Percentiles rank a stretch among this genome's conserved stretches.
Conservation (phyloP, 1,284 basidiomycete species). For the Athelia sp. region DNA sequence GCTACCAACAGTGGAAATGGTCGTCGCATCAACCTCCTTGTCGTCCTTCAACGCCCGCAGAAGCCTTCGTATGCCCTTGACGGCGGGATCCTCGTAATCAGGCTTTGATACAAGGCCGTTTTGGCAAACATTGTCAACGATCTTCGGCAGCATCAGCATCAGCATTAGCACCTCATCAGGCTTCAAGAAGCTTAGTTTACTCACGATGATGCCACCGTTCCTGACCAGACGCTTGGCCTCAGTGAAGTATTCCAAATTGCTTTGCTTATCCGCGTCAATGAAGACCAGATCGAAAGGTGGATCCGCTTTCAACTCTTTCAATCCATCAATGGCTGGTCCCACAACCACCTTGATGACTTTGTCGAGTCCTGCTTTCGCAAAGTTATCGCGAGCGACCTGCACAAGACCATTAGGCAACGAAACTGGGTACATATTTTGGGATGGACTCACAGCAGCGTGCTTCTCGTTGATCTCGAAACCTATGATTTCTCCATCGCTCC, state of each 20-base stretch:
- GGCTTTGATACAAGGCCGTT: not conserved
- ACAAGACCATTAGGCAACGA: not conserved
- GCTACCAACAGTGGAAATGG: conserved; percentile 19
- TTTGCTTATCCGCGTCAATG: conserved; percentile 25
- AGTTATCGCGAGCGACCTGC: conserved; percentile 22
- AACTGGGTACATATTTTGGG: conserved; percentile 2
- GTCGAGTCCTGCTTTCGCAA: conserved; percentile 17
- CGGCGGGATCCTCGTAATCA: not conserved
- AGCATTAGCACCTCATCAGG: not conserved
- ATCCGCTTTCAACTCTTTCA: conserved; percentile 16
- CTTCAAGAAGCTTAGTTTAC: conserved; percentile 3
- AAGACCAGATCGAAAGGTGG: conserved; percentile 24
- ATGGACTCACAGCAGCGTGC: conserved; percentile 25
- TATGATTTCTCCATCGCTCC: conserved; percentile 31
- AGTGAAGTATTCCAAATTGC: conserved; percentile 19
- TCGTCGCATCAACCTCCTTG: conserved; percentile 18
- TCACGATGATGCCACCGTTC: conserved; percentile 18
- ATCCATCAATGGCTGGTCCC: conserved; percentile 18
- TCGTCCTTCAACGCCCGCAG: conserved; percentile 15
- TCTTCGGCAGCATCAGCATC: not conserved
- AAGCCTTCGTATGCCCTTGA: conserved; percentile 15
- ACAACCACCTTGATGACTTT: conserved; percentile 18
- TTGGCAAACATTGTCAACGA: not conserved
- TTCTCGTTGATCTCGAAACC: conserved; percentile 31
- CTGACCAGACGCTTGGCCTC: conserved; percentile 20